Percentiles rank a stretch among this genome's conserved stretches.
Conservation (phyloP, 179 eudicot genomes). For the Beta lomatogona region DNA sequence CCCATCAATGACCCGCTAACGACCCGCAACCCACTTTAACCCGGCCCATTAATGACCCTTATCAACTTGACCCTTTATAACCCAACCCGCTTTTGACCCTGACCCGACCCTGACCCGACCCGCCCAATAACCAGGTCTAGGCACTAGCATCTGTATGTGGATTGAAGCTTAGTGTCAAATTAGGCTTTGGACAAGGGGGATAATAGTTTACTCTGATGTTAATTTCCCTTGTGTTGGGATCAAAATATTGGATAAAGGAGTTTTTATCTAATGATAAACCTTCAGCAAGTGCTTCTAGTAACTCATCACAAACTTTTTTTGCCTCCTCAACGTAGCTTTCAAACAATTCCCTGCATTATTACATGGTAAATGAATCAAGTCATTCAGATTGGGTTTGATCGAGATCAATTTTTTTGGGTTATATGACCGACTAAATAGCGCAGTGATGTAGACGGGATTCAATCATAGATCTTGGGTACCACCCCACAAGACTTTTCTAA, state of each 20-base stretch:
- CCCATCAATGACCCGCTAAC: no score
- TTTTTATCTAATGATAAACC: slow-evolving; percentile 23
- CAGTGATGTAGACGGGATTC: no score
- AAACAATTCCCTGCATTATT: slow-evolving; percentile 18
- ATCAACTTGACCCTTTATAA: no score
- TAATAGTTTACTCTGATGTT: slow-evolving; percentile 30
- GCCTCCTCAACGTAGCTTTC: slow-evolving; percentile 32
- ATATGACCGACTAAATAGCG: no score
- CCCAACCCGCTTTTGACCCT: no score
- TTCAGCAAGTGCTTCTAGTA: slow-evolving; percentile 34
- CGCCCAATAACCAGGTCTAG: no score
- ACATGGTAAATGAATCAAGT: neutral
- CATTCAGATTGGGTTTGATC: neutral
- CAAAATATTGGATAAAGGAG: slow-evolving; percentile 24
- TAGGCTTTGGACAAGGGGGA: slow-evolving; percentile 35
- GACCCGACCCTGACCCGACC: no score
- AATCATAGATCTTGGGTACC: no score
- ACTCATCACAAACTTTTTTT: slow-evolving; percentile 21
- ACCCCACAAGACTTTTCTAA: no score
- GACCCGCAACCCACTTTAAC: no score
- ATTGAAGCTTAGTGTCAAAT: slow-evolving; percentile 24
- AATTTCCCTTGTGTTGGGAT: slow-evolving; percentile 31
- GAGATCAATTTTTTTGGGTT: no score
- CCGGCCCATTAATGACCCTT: no score
- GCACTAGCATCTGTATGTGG: slow-evolving; percentile 29